Conservation (phyloP, 352 stramenopile genomes). For the Thalassiosira livingstoniorum region DNA sequence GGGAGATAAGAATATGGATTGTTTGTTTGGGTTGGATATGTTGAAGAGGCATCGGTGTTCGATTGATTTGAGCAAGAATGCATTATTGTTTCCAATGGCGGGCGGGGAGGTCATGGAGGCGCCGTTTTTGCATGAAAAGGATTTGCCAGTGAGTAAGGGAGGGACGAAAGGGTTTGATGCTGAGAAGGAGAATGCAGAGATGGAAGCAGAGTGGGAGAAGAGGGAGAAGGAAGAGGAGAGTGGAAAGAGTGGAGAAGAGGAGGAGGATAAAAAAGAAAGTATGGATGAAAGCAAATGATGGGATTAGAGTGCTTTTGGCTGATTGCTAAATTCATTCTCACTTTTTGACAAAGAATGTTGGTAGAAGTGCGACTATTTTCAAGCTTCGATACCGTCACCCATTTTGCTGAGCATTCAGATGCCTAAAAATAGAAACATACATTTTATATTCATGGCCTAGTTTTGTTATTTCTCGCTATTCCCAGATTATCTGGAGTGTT, state of each 20-base stretch:
- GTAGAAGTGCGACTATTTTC: too few species aligned
- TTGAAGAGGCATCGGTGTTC: conserved; percentile 96
- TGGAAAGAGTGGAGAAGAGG: conserved; percentile 22
- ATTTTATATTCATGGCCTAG: too few species aligned
- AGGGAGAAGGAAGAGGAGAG: conserved; percentile 51
- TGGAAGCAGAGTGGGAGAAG: conserved; percentile 45
- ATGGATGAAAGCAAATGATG: background rate
- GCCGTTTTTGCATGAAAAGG: conserved; percentile 84
- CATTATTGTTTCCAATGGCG: conserved; percentile 78
- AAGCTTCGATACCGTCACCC: too few species aligned
- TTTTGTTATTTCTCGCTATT: too few species aligned
- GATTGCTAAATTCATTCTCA: too few species aligned
- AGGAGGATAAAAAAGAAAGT: conserved; percentile 35
- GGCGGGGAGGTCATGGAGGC: conserved; percentile 52
- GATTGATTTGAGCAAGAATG: conserved; percentile 95
- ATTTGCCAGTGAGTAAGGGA: conserved; percentile 78
- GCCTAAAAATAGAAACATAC: too few species aligned
- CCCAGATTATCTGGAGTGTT: too few species aligned
- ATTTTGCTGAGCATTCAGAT: too few species aligned
- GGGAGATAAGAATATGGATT: conserved; percentile 91
- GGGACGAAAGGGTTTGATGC: conserved; percentile 80
- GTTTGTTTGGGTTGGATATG: conserved; percentile 98
- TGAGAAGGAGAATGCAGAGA: conserved; percentile 65
- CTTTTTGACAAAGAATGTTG: too few species aligned
- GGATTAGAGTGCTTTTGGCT: too few species aligned